Conservation (phyloP, 306 rosid species). For the Sechiopsis laciniata region DNA sequence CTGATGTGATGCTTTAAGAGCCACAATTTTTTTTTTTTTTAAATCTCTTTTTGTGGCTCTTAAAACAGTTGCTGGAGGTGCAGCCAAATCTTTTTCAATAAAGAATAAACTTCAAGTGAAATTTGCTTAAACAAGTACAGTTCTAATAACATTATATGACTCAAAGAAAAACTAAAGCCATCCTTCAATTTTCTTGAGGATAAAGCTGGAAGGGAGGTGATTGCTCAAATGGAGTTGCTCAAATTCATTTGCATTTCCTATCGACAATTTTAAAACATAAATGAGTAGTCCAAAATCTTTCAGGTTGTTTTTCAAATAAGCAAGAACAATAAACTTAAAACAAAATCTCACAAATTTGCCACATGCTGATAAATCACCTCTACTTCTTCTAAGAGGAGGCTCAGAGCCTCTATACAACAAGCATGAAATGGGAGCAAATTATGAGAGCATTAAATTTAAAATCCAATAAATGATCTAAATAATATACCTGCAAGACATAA, state of each 20-base stretch:
- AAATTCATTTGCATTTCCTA: conserved; percentile 10
- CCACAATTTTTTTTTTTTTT: no score
- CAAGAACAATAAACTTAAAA: not conserved
- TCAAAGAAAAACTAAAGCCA: no score
- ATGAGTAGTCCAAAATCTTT: conserved; percentile 2
- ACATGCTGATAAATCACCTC: not conserved
- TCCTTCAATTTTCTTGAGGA: no score
- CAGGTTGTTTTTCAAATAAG: not conserved
- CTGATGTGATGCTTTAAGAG: no score
- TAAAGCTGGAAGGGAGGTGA: no score
- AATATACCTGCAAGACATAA: not conserved
- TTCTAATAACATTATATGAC: no score
- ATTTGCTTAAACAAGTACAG: no score
- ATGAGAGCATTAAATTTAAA: not conserved
- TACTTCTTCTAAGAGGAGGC: not conserved
- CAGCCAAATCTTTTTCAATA: no score
- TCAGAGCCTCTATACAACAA: not conserved
- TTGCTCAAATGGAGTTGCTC: no score
- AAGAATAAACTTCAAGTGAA: no score
- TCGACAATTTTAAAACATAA: not conserved
- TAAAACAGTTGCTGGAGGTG: no score
- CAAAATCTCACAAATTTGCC: not conserved
- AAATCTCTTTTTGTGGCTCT: no score
- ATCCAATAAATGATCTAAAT: not conserved
- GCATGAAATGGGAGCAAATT: not conserved